phyloP scores from a whole-genome alignment of 2,329 filamentous ascomycete species.

The Zymoseptoria brevis region DNA sequence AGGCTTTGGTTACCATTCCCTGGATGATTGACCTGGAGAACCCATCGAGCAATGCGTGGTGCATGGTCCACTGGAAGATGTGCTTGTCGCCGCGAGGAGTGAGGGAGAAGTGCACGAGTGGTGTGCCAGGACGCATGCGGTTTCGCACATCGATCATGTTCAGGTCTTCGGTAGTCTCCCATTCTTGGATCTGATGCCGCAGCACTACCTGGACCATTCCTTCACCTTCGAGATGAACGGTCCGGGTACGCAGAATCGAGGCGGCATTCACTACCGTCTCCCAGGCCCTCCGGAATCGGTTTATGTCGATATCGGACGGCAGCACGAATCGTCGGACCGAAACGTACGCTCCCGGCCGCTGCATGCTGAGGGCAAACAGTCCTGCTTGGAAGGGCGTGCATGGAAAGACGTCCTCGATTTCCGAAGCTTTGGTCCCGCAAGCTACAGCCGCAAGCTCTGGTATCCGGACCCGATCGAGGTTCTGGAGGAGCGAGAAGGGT shows the following conservation, averaged over 20 bases:
- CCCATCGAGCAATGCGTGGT: slow-evolving; percentile 36
- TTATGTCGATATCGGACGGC: slow-evolving; percentile 21
- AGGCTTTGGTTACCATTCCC: slow-evolving; percentile 17
- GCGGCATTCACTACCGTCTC: slow-evolving; percentile 24
- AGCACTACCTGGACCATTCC: slow-evolving; percentile 13
- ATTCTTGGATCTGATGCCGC: not conserved
- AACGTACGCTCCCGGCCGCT: not conserved
- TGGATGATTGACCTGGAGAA: slow-evolving; percentile 32
- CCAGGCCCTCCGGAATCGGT: slow-evolving; percentile 31
- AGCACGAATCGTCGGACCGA: not conserved
- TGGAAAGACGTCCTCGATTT: slow-evolving; percentile 47
- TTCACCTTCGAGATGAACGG: slow-evolving; percentile 31
- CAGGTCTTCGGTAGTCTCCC: not conserved
- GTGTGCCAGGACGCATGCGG: slow-evolving; percentile 36
- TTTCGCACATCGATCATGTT: slow-evolving; percentile 11
- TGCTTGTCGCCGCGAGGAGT: not conserved
- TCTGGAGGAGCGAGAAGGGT: slow-evolving; percentile 3
- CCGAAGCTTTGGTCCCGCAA: slow-evolving; percentile 6
- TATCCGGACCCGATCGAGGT: not conserved
- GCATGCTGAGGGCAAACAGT: not conserved
- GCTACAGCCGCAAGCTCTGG: slow-evolving; percentile 1
- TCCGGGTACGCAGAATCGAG: slow-evolving; percentile 34
- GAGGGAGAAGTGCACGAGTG: slow-evolving; percentile 31
- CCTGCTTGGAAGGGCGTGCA: slow-evolving; percentile 6
- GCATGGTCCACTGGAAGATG: slow-evolving; percentile 16